These are phyloP conservation scores for Coemansia sp. DNA, from an alignment of 192 early-diverging fungal genomes.

Conservation along the genomic window DNA sequence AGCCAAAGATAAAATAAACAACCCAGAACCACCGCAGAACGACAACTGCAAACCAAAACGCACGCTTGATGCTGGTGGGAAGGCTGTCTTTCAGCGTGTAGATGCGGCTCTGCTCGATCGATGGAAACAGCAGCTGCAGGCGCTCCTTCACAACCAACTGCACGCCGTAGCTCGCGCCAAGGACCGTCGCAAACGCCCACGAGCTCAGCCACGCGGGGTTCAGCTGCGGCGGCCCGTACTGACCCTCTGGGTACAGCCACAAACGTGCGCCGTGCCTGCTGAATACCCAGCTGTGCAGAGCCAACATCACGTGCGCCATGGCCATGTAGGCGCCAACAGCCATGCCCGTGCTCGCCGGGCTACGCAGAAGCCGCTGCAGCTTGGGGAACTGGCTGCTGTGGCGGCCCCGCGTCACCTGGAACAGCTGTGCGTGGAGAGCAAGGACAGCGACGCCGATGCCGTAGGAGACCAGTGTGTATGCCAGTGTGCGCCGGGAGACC, in stretches of 20 bases:
- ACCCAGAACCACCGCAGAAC: constrained; percentile 34
- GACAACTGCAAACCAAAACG: constrained; percentile 22
- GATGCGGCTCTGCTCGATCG: constrained; percentile 42
- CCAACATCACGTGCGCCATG: constrained; percentile 19
- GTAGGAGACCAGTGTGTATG: constrained; percentile 30
- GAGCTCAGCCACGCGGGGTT: constrained; percentile 43
- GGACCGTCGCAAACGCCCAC: constrained; percentile 19
- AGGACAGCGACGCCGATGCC: constrained; percentile 18
- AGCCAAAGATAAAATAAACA: constrained; percentile 41
- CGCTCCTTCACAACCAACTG: constrained; percentile 36
- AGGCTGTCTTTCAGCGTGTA: constrained; percentile 42
- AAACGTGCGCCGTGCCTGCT: constrained; percentile 18
- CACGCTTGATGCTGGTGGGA: constrained; percentile 23
- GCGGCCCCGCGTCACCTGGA: constrained; percentile 30
- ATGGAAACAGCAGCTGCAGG: constrained; percentile 43
- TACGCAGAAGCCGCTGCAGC: constrained; percentile 45
- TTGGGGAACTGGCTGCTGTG: constrained; percentile 38
- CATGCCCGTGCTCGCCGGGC: constrained; percentile 11
- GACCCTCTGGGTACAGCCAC: constrained; percentile 49
- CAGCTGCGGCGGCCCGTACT: constrained; percentile 45
- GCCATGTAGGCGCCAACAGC: constrained; percentile 12
- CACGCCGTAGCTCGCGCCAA: constrained; percentile 22
- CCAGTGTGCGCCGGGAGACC: constrained; percentile 31
- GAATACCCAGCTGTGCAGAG: constrained; percentile 30
- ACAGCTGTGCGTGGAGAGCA: constrained; percentile 23